Evolutionary conservation across 179 eudicot species (phyloP).

Genomic region (Silene coronaria): DNA sequence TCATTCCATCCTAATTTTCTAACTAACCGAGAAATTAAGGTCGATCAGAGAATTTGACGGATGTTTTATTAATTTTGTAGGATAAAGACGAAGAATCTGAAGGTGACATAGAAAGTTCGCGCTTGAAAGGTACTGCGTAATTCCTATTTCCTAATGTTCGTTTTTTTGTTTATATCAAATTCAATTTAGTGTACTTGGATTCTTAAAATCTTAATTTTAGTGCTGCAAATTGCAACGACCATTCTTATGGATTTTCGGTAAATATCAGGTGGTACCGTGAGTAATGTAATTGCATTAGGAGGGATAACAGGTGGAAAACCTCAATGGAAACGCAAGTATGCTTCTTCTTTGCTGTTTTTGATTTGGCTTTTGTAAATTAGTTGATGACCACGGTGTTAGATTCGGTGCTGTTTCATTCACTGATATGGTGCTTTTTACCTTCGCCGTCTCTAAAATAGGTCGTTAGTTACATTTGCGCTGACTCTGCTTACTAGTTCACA

Average conservation of each 20-base stretch:
- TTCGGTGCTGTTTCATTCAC: neutral
- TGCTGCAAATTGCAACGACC: neutral
- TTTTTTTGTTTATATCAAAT: neutral
- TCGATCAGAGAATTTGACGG: neutral
- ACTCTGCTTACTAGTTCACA: slow-evolving; percentile 95
- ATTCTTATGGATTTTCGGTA: neutral
- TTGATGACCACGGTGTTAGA: neutral
- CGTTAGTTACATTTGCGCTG: slow-evolving; percentile 75
- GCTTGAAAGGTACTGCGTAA: neutral
- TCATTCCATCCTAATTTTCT: neutral
- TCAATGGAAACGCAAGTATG: slow-evolving; percentile 95
- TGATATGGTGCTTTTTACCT: neutral
- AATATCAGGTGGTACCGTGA: slow-evolving; percentile 26
- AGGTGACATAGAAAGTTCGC: neutral
- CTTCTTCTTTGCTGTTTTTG: neutral
- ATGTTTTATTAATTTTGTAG: slow-evolving; percentile 7
- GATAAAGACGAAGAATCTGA: slow-evolving; percentile 9
- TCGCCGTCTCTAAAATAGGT: slow-evolving; percentile 38
- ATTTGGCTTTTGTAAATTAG: neutral
- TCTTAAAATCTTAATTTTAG: neutral
- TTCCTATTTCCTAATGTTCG: too few species aligned
- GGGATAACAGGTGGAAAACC: slow-evolving; percentile 39
- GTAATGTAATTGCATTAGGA: slow-evolving; percentile 25
- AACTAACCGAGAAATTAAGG: neutral
- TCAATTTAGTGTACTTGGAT: neutral